Conservation (phyloP, 1,139 yeast species). For the Arxiozyma slooffiae region DNA sequence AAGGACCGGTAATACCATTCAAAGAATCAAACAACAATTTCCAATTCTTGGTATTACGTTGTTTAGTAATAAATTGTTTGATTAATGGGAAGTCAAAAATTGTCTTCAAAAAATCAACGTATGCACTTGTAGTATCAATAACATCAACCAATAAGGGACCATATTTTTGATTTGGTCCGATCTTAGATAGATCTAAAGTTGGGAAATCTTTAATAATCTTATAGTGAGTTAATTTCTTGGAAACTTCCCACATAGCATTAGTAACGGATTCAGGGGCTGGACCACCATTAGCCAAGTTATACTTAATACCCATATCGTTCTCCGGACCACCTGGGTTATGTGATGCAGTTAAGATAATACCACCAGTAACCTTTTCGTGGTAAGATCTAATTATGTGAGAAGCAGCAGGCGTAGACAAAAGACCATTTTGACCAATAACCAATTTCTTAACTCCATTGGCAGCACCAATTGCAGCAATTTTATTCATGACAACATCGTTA, state of each 20-base stretch:
- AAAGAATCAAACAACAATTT: constrained; percentile 79
- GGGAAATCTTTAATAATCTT: constrained; percentile 48
- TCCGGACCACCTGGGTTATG: constrained; percentile 98
- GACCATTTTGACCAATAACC: constrained; percentile 80
- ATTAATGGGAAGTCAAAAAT: constrained; percentile 89
- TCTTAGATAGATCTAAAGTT: constrained; percentile 46
- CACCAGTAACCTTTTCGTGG: constrained; percentile 66
- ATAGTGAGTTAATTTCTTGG: constrained; percentile 52
- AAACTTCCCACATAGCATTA: constrained; percentile 66
- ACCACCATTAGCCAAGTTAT: constrained; percentile 92
- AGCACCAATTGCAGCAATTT: constrained; percentile 74
- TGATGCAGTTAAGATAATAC: constrained; percentile 91
- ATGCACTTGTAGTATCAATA: constrained; percentile 73
- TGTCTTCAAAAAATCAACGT: constrained; percentile 66
- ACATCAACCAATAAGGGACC: constrained; percentile 61
- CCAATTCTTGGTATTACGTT: constrained; percentile 45
- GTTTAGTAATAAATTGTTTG: constrained; percentile 50
- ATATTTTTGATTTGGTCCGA: constrained; percentile 42
- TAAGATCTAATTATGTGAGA: constrained; percentile 77
- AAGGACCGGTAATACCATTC: constrained; percentile 97
- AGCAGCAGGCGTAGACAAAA: constrained; percentile 93
- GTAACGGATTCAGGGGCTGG: constrained; percentile 98
- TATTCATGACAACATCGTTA: constrained; percentile 70
- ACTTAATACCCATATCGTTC: constrained; percentile 91
- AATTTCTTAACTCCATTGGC: constrained; percentile 85